Evolutionary conservation across 75 land plant species (phyloP), one percentile per base, ranked within the genome.

Genomic region (Chamaecyparis obtusa): DNA sequence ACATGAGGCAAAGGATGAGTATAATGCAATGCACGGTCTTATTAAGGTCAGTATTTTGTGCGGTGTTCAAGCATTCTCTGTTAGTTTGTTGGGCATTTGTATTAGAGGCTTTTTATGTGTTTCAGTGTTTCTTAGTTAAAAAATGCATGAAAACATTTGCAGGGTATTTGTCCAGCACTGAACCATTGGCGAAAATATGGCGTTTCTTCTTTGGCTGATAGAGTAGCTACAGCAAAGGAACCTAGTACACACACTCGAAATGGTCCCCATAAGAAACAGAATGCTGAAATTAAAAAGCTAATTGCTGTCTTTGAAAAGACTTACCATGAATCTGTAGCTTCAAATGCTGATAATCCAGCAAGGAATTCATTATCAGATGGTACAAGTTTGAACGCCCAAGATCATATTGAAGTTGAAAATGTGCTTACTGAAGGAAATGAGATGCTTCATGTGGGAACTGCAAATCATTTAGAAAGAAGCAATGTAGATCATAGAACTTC

Each of bases 111-210:
- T 86, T 49, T 24, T 37, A 71, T 86, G 30, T 35, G 21, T n/a
- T 56, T 19, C 24, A 0, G 10, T 9, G 10, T 10, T 69, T 87
- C 8, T 36, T 76, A 46, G 30, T 49, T 16, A n/a, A 15, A 46
- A 19, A 44, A 54, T 88, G 57, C 54, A 36, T 83, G 16, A 33
- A n/a, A 82, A 37, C 48, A 36, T 89, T 80, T 69, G 77, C 94
- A 96, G 98, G 98, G 98, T 36, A 37, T 88, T 48, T 96, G 98
- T 57, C 95, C 94, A 84, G 92, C 90, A 46, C 90, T 94, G 32
- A 94, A 90, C 85, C 97, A 93, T 88, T 90, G 93, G 37, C 94
- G 95, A 35, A 93, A 92, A 84, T 94, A 89, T 83, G 94, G 94
- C 64, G 88, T 94, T 80, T 81, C 93, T 72, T 93, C 93, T 72